Evolutionary conservation across 305 asterid species (phyloP).

Genomic region (Lippia alba): DNA sequence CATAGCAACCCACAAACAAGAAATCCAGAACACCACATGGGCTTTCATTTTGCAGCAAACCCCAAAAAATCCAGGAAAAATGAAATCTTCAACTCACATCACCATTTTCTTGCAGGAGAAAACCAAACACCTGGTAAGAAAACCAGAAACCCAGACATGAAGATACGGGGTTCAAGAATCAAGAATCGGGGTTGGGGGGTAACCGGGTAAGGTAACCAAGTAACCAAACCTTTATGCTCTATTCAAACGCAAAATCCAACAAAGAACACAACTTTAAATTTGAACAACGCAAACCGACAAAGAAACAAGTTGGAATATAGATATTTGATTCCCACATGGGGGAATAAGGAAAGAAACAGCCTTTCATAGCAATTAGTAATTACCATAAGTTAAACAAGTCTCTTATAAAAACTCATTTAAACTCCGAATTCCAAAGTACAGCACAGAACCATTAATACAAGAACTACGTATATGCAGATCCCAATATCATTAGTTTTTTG

Average conservation of each 20-base stretch:
- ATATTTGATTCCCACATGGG: conserved; percentile 27
- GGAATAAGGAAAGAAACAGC: conserved; percentile 3
- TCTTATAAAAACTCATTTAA: background rate
- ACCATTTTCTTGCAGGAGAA: conserved; percentile 25
- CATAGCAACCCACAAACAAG: conserved; percentile 45
- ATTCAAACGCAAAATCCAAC: background rate
- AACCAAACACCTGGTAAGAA: conserved; percentile 32
- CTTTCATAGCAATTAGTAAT: background rate
- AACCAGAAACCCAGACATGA: conserved; percentile 26
- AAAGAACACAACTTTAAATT: conserved; percentile 10
- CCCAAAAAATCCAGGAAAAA: background rate
- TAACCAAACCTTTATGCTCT: background rate
- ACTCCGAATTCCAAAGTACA: conserved; percentile 6
- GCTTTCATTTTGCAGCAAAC: conserved; percentile 28
- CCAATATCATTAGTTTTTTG: background rate
- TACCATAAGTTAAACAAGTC: background rate
- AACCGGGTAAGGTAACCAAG: background rate
- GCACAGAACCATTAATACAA: conserved; percentile 16
- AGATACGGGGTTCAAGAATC: conserved; percentile 35
- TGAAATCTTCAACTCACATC: conserved; percentile 32
- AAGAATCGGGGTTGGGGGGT: conserved; percentile 4
- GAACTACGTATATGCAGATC: background rate
- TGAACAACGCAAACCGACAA: conserved; percentile 23
- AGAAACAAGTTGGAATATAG: conserved; percentile 27
- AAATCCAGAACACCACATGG: conserved; percentile 33